phyloP scores from a whole-genome alignment of 768 basidiomycete genomes.

The Mycena kentingensis region DNA sequence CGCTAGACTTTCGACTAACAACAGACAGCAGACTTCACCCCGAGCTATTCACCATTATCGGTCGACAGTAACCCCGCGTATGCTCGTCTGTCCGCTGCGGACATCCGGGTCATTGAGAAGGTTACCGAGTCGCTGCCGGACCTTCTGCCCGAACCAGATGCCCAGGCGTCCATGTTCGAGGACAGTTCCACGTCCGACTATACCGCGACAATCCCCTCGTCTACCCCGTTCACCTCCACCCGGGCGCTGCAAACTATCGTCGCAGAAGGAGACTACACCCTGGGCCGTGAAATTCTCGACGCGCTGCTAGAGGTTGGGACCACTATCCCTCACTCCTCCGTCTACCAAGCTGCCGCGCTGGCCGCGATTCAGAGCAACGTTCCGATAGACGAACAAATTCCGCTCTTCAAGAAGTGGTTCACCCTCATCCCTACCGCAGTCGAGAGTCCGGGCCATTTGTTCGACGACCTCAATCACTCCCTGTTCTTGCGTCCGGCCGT shows the following conservation, averaged over 20 bases:
- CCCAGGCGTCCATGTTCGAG: slow-evolving; percentile 17
- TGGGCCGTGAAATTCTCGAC: slow-evolving; percentile 37
- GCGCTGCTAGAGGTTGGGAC: slow-evolving; percentile 42
- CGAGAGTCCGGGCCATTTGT: slow-evolving; percentile 11
- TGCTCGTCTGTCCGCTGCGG: slow-evolving; percentile 19
- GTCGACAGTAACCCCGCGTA: slow-evolving; percentile 18
- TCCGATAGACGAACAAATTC: slow-evolving; percentile 22
- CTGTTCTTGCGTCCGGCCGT: slow-evolving; percentile 35
- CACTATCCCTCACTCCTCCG: slow-evolving; percentile 35
- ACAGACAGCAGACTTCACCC: neutral
- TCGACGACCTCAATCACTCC: slow-evolving; percentile 14
- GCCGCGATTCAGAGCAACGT: slow-evolving; percentile 19
- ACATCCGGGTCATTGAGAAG: slow-evolving; percentile 23
- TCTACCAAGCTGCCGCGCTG: slow-evolving; percentile 42
- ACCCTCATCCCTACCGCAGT: slow-evolving; percentile 41
- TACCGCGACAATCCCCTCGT: slow-evolving; percentile 5
- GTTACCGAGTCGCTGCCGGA: slow-evolving; percentile 13
- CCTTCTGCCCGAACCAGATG: slow-evolving; percentile 19
- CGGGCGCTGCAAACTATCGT: slow-evolving; percentile 35
- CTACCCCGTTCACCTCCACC: slow-evolving; percentile 21
- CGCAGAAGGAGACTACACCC: slow-evolving; percentile 28
- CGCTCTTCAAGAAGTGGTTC: slow-evolving; percentile 44
- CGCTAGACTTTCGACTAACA: too few relatives aligned
- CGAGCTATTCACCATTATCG: too few relatives aligned
- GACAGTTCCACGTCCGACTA: slow-evolving; percentile 11